Evolutionary conservation across 202 grass and related monocot genomes (phyloP), one percentile per base, ranked within the genome.

Genomic region (Alloteropsis angusta): DNA sequence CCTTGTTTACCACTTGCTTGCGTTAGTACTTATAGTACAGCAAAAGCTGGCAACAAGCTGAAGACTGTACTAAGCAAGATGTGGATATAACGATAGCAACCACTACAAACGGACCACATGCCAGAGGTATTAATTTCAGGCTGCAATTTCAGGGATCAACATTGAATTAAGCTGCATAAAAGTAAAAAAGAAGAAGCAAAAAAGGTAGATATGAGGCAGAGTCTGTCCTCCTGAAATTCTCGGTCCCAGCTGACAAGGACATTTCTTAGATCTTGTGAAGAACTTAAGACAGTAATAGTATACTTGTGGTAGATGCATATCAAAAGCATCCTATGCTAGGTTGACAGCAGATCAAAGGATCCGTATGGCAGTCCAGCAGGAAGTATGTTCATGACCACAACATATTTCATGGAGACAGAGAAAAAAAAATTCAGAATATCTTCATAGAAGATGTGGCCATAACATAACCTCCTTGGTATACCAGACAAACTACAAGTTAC

Each of bases 1-100:
- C 75, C 46, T 85, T 72, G 80, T 80, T 86, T 80, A 90, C 88
- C 77, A 79, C 76, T 78, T 83, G 75, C 82, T 74, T 61, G 81
- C 71, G 64, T 55, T 54, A 71, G 28, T 71, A 70, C 44, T 54
- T 65, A 77, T 59, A 68, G 66, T 52, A 76, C 89, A 81, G 74
- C 56, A 70, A 86, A 86, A 84, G 80, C 79, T 77, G 83, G 73
- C 82, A 60, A 70, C 80, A 75, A 87, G 52, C 85, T 82, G 67
- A 78, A 73, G 64, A 54, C 32, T 32, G 76, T 67, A 87, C 83
- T 62, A 73, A 77, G 80, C 59, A 52, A 54, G 84, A 87, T 89
- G 77, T 85, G 44, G 77, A 93, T 78, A 83, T 82, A 41, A 87
- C 90, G 63, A 68, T 72, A 78, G 72, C 80, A 87, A 81, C 59